A percentile compares a stretch with the other conserved stretches of the same genome.
Conservation (phyloP, 768 basidiomycete species). For the Amanita thiersii region DNA sequence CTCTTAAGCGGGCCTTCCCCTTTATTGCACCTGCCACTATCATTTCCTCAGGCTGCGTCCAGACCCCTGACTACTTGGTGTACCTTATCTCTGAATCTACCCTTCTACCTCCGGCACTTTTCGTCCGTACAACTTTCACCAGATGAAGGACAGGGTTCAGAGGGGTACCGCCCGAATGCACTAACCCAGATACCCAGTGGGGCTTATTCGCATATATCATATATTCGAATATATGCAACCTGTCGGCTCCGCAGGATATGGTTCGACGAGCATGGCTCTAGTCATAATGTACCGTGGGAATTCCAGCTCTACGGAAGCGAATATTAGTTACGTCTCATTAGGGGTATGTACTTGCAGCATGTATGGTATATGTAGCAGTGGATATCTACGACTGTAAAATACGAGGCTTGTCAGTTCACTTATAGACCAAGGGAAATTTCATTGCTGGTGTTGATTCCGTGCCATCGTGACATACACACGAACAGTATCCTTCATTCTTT, state of each 20-base stretch:
- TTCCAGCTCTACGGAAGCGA: conserved; percentile 51
- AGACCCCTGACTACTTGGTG: conserved; percentile 63
- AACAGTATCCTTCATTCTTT: conserved; percentile 36
- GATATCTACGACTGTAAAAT: too few relatives aligned
- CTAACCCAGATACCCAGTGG: conserved; percentile 33
- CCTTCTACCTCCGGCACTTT: conserved; percentile 54
- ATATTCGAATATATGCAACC: conserved; percentile 69
- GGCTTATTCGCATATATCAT: conserved; percentile 58
- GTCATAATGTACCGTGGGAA: conserved; percentile 61
- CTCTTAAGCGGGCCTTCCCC: conserved; percentile 32
- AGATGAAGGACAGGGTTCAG: conserved; percentile 13
- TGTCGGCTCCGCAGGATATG: conserved; percentile 73
- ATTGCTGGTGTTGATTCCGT: conserved; percentile 11
- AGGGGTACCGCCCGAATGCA: background rate
- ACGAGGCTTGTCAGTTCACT: background rate
- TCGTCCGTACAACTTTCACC: conserved; percentile 33
- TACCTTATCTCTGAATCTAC: conserved; percentile 54
- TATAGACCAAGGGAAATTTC: background rate
- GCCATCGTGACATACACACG: conserved; percentile 12
- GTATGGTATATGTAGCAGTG: conserved; percentile 7
- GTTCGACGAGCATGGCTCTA: conserved; percentile 46
- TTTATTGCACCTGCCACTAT: conserved; percentile 63
- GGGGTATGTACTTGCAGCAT: background rate
- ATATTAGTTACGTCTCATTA: background rate
- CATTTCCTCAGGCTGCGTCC: conserved; percentile 49